A percentile compares a stretch with the other conserved stretches of the same genome.
Conservation (phyloP, 768 basidiomycete species). For the Lactifluus volemus region DNA sequence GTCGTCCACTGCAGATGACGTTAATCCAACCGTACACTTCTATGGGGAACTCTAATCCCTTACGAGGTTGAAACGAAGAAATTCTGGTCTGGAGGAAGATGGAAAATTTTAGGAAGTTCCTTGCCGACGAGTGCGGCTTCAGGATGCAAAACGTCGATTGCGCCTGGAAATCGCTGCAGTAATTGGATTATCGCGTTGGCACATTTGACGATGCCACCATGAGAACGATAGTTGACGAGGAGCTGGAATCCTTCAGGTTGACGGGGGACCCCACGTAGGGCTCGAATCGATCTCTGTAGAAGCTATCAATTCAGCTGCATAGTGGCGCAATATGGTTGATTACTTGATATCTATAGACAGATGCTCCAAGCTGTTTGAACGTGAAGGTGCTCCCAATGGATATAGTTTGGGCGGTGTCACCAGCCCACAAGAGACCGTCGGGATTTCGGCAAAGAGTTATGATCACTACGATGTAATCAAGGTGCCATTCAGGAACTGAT, state of each 20-base stretch:
- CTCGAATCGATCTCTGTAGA: not conserved
- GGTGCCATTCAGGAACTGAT: not conserved
- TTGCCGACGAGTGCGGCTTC: constrained; percentile 52
- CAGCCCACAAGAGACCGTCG: constrained; percentile 68
- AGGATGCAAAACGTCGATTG: constrained; percentile 49
- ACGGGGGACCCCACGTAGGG: constrained; percentile 14
- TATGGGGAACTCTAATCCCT: not conserved
- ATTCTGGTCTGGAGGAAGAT: not conserved
- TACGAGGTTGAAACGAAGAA: constrained; percentile 5
- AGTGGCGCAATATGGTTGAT: not conserved
- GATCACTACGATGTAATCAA: constrained; percentile 36
- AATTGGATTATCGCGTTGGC: constrained; percentile 58
- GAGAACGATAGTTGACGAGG: constrained; percentile 58
- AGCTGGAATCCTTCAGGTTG: constrained; percentile 45
- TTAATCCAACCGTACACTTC: not conserved
- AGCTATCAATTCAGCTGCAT: not conserved
- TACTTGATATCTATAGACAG: constrained; percentile 55
- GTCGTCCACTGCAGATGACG: constrained; percentile 30
- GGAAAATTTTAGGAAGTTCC: constrained; percentile 49
- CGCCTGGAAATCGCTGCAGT: constrained; percentile 45
- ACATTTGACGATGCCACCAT: constrained; percentile 66
- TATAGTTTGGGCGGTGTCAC: constrained; percentile 75
- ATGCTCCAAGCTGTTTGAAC: constrained; percentile 64
- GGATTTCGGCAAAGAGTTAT: constrained; percentile 54
- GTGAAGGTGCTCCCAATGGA: constrained; percentile 63